Percentiles rank a stretch among this genome's conserved stretches.
Conservation (phyloP, 164 flowering plant genomes). For the Magnolia kwangsiensis region DNA sequence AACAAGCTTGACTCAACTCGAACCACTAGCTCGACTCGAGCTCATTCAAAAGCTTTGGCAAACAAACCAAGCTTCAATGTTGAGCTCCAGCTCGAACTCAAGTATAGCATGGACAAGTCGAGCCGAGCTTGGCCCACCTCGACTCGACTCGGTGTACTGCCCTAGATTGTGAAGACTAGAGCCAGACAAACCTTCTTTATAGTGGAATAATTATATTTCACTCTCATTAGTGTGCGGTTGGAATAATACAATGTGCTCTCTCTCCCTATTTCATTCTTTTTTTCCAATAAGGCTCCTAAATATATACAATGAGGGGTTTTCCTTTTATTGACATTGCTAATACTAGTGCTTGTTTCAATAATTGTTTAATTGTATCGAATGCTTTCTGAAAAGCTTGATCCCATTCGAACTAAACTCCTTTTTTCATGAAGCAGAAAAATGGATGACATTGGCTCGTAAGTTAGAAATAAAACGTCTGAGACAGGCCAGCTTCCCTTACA, state of each 20-base stretch:
- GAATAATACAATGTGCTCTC: not conserved
- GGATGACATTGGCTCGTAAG: too few species aligned
- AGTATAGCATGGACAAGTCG: too few species aligned
- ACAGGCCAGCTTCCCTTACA: not conserved
- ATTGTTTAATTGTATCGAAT: not conserved
- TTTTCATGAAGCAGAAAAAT: not conserved
- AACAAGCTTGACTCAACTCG: too few species aligned
- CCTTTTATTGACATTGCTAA: not conserved
- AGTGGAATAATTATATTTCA: not conserved
- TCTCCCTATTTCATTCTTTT: not conserved
- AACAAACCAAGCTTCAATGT: too few species aligned
- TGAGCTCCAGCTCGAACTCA: too few species aligned
- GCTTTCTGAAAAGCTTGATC: not conserved
- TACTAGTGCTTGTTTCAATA: not conserved
- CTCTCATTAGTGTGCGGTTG: not conserved
- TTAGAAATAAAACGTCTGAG: not conserved
- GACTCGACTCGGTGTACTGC: too few species aligned
- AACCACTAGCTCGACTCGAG: too few species aligned
- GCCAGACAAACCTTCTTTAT: not conserved
- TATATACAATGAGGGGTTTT: not conserved
- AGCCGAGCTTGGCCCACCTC: too few species aligned
- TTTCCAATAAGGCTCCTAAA: not conserved
- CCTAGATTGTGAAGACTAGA: not conserved
- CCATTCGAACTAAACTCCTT: not conserved
- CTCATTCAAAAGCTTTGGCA: too few species aligned